phyloP scores from a whole-genome alignment of 352 stramenopile genomes.

The Phytophthora fragariae region DNA sequence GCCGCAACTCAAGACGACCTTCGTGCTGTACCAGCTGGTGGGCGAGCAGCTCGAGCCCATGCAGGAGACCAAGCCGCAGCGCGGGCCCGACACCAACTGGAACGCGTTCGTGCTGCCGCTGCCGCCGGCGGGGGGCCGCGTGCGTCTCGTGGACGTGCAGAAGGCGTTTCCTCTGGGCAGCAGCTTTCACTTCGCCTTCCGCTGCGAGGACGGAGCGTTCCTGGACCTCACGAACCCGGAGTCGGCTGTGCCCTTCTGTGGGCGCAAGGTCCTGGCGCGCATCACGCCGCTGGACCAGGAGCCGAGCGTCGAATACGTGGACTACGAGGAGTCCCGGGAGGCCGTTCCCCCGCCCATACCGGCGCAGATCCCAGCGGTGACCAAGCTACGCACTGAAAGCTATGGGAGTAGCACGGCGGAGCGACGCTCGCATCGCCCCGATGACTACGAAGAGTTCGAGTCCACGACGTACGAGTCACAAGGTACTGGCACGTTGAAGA shows the following conservation, averaged over 20 bases:
- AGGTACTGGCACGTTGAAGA: slow-evolving; percentile 28
- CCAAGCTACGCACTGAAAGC: slow-evolving; percentile 31
- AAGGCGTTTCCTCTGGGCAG: slow-evolving; percentile 74
- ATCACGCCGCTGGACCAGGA: slow-evolving; percentile 65
- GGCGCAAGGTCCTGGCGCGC: slow-evolving; percentile 76
- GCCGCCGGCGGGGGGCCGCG: slow-evolving; percentile 21
- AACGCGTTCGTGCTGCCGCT: slow-evolving; percentile 72
- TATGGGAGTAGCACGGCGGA: slow-evolving; percentile 39
- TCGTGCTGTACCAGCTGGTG: slow-evolving; percentile 78
- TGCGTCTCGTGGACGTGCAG: slow-evolving; percentile 69
- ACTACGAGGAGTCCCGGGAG: slow-evolving; percentile 29
- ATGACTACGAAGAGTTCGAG: slow-evolving; percentile 70
- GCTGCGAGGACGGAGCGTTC: slow-evolving; percentile 70
- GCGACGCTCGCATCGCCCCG: slow-evolving; percentile 20
- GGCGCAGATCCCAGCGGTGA: slow-evolving; percentile 9
- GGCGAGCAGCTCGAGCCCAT: slow-evolving; percentile 65
- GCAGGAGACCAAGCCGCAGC: slow-evolving; percentile 48
- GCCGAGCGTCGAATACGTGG: slow-evolving; percentile 56
- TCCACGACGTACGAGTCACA: slow-evolving; percentile 62
- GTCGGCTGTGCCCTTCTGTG: slow-evolving; percentile 66
- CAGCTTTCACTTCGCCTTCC: slow-evolving; percentile 82
- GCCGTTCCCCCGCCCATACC: background rate
- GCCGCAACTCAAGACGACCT: slow-evolving; percentile 33
- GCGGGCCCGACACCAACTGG: slow-evolving; percentile 63
- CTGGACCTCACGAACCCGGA: slow-evolving; percentile 78